Evolutionary conservation across 768 basidiomycete genomes (phyloP), one percentile per base, ranked within the genome.

Genomic region (Lentinus tigrinus): DNA sequence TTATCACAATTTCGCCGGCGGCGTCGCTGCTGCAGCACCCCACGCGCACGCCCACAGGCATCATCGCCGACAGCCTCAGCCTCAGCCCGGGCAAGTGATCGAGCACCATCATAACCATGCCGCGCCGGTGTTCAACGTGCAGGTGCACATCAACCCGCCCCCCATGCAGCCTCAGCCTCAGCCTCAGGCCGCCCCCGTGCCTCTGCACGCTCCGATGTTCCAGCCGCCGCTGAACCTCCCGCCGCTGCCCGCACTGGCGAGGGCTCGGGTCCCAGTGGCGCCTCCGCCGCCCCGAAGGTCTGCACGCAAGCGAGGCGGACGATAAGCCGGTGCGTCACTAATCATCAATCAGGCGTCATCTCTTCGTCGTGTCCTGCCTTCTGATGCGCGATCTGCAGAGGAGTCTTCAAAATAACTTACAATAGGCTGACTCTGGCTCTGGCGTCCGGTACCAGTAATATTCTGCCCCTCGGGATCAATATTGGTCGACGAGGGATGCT

Each of bases 121-220:
- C 27, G 58, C 38, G 1, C 49, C 60, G 16, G 52, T 57, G 23
- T 58, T 46, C 52, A 61, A 61, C 27, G 27, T 61, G 14, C 51
- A 56, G 27, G 52, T 58, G 21, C 57, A 62, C 34, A 52, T 58
- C 52, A 48, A 54, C 52, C 57, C 52, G 19, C 39, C 52, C 21
- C 26, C 52, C 5, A 19, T 51, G 26, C 43, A 43, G 55, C 27
- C 55, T 17, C 26, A 17, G 27, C 38, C 47, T 4, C 42, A 8
- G 43, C 37, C 1, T 42, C 38, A 17, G 13, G 16, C 40, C 8
- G 40, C 17, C 13, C 51, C 34, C 8, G 17, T 26, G 21, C 57
- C 57, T 17, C 26, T 39, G 28, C 38, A 37, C 13, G 23, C 3
- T 21, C 36, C 42, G 19, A 5, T 40, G 31, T 37, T 50, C 48